Percentiles rank a stretch among this genome's conserved stretches.
Evolutionary conservation across 257 asterid species (phyloP).

Genomic region (Schizonepeta tenuifolia): DNA sequence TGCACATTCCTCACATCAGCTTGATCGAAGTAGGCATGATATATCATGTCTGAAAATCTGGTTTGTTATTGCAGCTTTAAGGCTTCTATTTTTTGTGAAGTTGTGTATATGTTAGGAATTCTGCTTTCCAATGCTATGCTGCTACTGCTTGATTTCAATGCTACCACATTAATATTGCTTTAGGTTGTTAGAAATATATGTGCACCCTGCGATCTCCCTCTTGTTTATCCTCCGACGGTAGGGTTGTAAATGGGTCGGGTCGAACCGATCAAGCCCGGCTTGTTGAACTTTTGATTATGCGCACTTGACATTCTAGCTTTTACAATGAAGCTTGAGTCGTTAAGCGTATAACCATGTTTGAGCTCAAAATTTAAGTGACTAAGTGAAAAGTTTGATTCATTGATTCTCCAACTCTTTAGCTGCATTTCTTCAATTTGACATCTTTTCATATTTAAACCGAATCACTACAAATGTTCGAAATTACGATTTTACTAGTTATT

Average conservation of each 20-base stretch:
- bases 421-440: no score
- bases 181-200: not conserved
- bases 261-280: not conserved
- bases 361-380: no score
- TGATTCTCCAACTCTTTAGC: no score
- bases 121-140: not conserved
- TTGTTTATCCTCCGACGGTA: not conserved
- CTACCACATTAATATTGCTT: not conserved
- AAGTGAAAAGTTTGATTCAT: no score
- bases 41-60: conserved; percentile 62
- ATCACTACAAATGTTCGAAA: no score
- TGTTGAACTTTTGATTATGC: not conserved
- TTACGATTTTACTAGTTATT: no score
- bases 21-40: conserved; percentile 97
- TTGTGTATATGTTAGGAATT: conserved; percentile 17
- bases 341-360: no score
- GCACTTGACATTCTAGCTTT: not conserved
- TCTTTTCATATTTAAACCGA: no score
- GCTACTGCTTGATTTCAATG: conserved; percentile 10
- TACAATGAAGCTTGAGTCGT: not conserved
- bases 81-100: conserved; percentile 6
- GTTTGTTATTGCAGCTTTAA: not conserved
- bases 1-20: conserved; percentile 92
- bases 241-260: not conserved
- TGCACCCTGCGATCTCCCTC: not conserved